Conservation (phyloP, 257 asterid species). For the Buddleja alternifolia region DNA sequence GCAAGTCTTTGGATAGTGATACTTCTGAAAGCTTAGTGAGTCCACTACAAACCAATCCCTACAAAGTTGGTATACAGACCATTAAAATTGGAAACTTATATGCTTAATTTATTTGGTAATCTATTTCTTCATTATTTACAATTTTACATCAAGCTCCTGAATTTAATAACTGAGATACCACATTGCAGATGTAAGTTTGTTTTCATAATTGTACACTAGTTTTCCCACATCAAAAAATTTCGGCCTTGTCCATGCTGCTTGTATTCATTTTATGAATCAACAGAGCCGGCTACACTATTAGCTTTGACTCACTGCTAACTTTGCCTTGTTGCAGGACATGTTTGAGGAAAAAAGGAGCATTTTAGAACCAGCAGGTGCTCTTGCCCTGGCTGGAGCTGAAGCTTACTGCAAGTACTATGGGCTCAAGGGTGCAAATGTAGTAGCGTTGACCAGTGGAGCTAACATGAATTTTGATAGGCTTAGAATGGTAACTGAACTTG, state of each 20-base stretch:
- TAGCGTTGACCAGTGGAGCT: conserved; percentile 94
- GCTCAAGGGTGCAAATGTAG: conserved; percentile 75
- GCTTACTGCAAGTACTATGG: conserved; percentile 91
- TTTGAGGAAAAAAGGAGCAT: conserved; percentile 98
- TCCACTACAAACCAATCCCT: conserved; percentile 1
- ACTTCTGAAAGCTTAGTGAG: conserved; percentile 5
- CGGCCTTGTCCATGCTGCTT: neutral
- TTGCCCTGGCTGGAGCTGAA: conserved; percentile 95
- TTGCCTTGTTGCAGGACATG: conserved; percentile 66
- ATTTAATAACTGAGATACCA: conserved; percentile 10
- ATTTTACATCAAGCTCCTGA: neutral
- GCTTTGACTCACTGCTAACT: conserved; percentile 12
- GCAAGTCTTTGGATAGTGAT: conserved; percentile 6
- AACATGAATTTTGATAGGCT: conserved; percentile 95
- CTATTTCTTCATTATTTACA: conserved; percentile 2
- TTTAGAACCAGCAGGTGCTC: conserved; percentile 98
- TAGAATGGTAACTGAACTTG: conserved; percentile 94
- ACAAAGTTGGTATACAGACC: conserved; percentile 11
- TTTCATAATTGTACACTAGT: neutral
- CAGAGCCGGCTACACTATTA: neutral
- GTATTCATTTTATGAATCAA: neutral
- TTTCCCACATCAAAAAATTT: conserved; percentile 10
- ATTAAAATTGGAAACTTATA: neutral
- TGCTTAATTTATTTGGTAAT: conserved; percentile 10
- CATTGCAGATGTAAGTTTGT: neutral